These are phyloP conservation scores for Metroxylon sagu DNA, from an alignment of 176 grass and related monocot species.

Conservation along the genomic window DNA sequence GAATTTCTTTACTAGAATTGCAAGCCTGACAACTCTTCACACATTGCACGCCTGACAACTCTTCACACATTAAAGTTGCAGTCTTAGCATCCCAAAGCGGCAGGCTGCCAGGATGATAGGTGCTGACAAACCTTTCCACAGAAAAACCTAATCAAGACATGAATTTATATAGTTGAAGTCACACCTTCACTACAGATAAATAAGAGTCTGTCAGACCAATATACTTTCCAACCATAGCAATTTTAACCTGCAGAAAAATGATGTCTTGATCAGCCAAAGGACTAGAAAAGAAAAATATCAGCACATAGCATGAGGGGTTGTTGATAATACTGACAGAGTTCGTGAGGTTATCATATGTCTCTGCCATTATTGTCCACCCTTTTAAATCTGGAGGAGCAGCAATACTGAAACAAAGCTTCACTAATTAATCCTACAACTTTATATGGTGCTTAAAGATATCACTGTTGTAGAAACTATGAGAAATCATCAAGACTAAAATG, in stretches of 20 bases:
- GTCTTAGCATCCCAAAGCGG: not conserved
- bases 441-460: too few relatives aligned
- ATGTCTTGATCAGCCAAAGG: constrained; percentile 12
- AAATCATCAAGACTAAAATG: not conserved
- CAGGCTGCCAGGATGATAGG: not conserved
- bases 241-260: constrained; percentile 70
- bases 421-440: not conserved
- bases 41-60: too few relatives aligned
- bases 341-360: constrained; percentile 68
- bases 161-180: not conserved
- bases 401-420: constrained; percentile 33
- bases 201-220: constrained; percentile 89
- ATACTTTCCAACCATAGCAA: constrained; percentile 99
- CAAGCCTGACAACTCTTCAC: too few relatives aligned
- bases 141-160: constrained; percentile 1
- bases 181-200: constrained; percentile 87
- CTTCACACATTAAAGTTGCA: too few relatives aligned
- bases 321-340: constrained; percentile 56
- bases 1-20: too few relatives aligned
- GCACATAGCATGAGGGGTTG: constrained; percentile 8
- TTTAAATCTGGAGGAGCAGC: constrained; percentile 54
- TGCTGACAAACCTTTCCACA: not conserved
- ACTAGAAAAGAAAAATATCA: not conserved
- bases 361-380: constrained; percentile 83
- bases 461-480: too few relatives aligned